Evolutionary conservation across 2,329 filamentous ascomycete genomes (phyloP).

Genomic region (Nectriaceae sp.): DNA sequence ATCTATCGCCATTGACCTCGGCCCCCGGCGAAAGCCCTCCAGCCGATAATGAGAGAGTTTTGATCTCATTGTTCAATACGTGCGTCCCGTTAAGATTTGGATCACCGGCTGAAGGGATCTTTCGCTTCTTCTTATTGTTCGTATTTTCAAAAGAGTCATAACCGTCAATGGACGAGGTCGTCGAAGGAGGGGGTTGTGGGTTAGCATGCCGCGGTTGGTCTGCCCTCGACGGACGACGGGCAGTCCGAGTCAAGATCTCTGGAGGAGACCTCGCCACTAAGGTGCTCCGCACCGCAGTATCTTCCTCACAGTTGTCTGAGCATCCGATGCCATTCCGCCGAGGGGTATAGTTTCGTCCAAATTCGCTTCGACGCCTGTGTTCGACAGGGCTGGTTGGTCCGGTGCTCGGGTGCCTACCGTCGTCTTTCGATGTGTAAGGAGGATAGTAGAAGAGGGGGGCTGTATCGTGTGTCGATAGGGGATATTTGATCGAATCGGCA

Average conservation of each 20-base stretch:
- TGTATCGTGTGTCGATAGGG: conserved; percentile 69
- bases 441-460: conserved; percentile 71
- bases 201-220: conserved; percentile 49
- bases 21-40: conserved; percentile 21
- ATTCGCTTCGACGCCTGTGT: conserved; percentile 25
- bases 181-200: conserved; percentile 64
- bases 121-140: conserved; percentile 99
- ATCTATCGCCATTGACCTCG: conserved; percentile 34
- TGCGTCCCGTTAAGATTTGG: conserved; percentile 51
- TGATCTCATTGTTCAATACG: conserved; percentile 44
- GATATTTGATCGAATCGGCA: conserved; percentile 80
- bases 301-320: conserved; percentile 64
- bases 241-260: conserved; percentile 46
- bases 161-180: conserved; percentile 74
- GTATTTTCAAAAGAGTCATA: conserved; percentile 98
- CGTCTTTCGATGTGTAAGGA: conserved; percentile 56
- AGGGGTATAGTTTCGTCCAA: conserved; percentile 25
- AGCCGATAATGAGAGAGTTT: conserved; percentile 27
- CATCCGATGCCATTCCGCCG: conserved; percentile 46
- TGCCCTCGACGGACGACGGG: conserved; percentile 45
- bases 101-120: conserved; percentile 88
- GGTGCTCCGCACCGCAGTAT: conserved; percentile 38
- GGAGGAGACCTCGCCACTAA: conserved; percentile 48
- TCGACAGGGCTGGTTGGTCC: conserved; percentile 23
- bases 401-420: conserved; percentile 30